A percentile compares a stretch with the other conserved stretches of the same genome.
Evolutionary conservation across 129 eudicot species (phyloP).

Genomic region (Arctium lappa): DNA sequence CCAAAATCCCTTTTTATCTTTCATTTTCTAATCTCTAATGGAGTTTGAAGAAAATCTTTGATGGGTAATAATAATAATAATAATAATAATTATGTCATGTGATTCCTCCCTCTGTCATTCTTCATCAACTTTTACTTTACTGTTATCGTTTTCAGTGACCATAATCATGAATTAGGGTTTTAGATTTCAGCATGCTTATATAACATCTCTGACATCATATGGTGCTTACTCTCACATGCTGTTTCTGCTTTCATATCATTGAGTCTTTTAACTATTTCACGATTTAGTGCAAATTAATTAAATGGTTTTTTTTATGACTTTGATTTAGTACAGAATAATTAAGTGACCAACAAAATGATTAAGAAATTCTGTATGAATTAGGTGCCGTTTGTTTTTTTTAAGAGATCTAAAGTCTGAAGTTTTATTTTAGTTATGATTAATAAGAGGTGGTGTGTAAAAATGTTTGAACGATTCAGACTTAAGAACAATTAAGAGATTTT

Average conservation of each 20-base stretch:
- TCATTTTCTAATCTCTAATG: background rate
- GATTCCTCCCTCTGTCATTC: slow-evolving; percentile 20
- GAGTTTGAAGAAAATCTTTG: slow-evolving; percentile 6
- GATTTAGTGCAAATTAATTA: no score
- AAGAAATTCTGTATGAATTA: no score
- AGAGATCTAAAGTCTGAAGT: no score
- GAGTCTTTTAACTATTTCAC: background rate
- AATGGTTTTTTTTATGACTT: no score
- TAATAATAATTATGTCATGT: slow-evolving; percentile 34
- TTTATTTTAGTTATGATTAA: no score
- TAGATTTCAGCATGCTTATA: slow-evolving; percentile 25
- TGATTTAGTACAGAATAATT: no score
- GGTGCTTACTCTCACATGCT: no score
- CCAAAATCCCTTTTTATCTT: slow-evolving; percentile 7
- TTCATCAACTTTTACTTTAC: slow-evolving; percentile 11
- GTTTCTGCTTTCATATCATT: slow-evolving; percentile 27
- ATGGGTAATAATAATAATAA: slow-evolving; percentile 28
- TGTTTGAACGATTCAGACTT: no score
- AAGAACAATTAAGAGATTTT: no score
- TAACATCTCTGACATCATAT: slow-evolving; percentile 18
- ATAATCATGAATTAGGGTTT: slow-evolving; percentile 4
- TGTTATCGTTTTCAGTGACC: slow-evolving; percentile 26
- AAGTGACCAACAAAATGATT: no score
- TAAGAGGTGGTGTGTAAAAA: no score
- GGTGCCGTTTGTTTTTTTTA: no score